phyloP scores from a whole-genome alignment of 495 filamentous ascomycete species.

The Entonaema liquescens region DNA sequence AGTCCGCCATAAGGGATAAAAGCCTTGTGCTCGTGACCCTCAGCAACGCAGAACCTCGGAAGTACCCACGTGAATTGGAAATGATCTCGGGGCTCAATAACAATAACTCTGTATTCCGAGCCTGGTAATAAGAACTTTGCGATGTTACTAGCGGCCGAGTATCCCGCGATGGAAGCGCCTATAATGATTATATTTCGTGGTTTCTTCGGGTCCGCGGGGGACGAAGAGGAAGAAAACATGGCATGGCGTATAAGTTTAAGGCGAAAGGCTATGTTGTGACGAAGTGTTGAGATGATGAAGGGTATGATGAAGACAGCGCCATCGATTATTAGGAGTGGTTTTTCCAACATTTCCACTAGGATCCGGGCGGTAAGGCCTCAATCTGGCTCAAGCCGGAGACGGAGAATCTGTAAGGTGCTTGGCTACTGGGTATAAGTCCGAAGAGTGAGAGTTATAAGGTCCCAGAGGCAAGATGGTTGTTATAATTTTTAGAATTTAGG shows the following conservation, averaged over 20 bases:
- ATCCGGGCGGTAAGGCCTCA: background rate
- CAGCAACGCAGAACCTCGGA: slow-evolving; percentile 57
- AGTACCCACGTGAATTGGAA: slow-evolving; percentile 67
- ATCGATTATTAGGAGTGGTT: slow-evolving; percentile 29
- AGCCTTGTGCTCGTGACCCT: slow-evolving; percentile 55
- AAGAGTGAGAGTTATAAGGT: background rate
- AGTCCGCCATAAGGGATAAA: slow-evolving; percentile 60
- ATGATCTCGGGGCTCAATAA: slow-evolving; percentile 67
- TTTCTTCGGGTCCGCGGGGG: slow-evolving; percentile 23
- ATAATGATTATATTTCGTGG: slow-evolving; percentile 62
- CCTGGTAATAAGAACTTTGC: slow-evolving; percentile 56
- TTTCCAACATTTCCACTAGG: slow-evolving; percentile 35
- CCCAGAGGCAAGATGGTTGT: background rate
- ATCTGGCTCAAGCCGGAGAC: slow-evolving; percentile 5
- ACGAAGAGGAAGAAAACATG: slow-evolving; percentile 23
- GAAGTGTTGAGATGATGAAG: slow-evolving; percentile 30
- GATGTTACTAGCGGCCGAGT: slow-evolving; percentile 56
- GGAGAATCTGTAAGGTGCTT: slow-evolving; percentile 10
- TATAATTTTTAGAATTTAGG: background rate
- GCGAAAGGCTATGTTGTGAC: slow-evolving; percentile 36
- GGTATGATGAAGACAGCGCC: slow-evolving; percentile 25
- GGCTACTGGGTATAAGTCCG: slow-evolving; percentile 4
- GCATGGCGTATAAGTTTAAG: slow-evolving; percentile 29
- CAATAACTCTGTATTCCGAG: slow-evolving; percentile 57
- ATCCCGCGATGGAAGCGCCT: slow-evolving; percentile 65